Evolutionary conservation across 805 yeast species (phyloP).

Genomic region (Priceomyces haplophilus): DNA sequence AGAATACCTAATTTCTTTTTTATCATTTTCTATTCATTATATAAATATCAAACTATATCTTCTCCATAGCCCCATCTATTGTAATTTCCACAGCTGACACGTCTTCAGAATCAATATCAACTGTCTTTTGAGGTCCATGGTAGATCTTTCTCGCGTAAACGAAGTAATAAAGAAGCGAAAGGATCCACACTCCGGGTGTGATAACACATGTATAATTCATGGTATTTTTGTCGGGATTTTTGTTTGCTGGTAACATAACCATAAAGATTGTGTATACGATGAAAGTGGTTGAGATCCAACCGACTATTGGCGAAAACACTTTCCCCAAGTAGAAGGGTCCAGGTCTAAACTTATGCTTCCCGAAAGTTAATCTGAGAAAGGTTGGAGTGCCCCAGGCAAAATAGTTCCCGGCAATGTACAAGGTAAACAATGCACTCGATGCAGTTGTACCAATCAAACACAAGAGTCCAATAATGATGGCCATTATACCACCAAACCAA

Average conservation of each 20-base stretch:
- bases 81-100: background rate
- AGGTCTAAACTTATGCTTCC: slow-evolving; percentile 50
- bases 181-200: slow-evolving; percentile 28
- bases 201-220: slow-evolving; percentile 38
- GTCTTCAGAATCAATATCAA: slow-evolving; percentile 15
- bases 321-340: slow-evolving; percentile 64
- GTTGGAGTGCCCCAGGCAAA: slow-evolving; percentile 52
- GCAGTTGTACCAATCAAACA: slow-evolving; percentile 41
- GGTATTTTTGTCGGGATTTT: slow-evolving; percentile 30
- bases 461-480: slow-evolving; percentile 37
- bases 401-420: slow-evolving; percentile 42
- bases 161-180: slow-evolving; percentile 23
- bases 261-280: slow-evolving; percentile 26
- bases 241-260: slow-evolving; percentile 50
- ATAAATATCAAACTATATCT: no score
- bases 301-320: slow-evolving; percentile 40
- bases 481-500: slow-evolving; percentile 30
- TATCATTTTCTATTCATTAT: no score
- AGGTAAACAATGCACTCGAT: slow-evolving; percentile 42
- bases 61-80: background rate
- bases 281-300: slow-evolving; percentile 39
- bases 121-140: slow-evolving; percentile 29
- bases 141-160: slow-evolving; percentile 26
- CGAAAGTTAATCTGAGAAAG: slow-evolving; percentile 45
- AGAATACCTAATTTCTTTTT: no score